Conservation (phyloP, 2,329 filamentous ascomycete genomes). For the Exserohilum turcica region DNA sequence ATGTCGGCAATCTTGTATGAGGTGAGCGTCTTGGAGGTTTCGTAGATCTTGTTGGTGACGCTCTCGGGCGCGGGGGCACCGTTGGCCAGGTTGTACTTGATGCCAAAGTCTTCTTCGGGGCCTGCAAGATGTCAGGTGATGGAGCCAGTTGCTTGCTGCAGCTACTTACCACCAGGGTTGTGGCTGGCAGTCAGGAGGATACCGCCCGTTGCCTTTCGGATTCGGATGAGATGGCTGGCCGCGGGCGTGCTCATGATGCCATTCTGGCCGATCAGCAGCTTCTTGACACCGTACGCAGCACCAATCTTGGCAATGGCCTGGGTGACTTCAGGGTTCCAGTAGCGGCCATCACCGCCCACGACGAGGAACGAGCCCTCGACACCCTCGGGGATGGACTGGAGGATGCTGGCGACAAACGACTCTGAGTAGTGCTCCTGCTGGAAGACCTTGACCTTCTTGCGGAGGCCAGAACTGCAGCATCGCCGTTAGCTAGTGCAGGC, state of each 20-base stretch:
- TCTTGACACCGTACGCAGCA: conserved; percentile 97
- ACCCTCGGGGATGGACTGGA: conserved; percentile 95
- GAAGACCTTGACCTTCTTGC: conserved; percentile 98
- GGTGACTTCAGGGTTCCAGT: conserved; percentile 95
- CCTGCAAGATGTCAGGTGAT: conserved; percentile 56
- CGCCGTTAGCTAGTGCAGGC: conserved; percentile 32
- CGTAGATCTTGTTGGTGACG: conserved; percentile 97
- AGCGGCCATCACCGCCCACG: conserved; percentile 96
- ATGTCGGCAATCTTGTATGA: conserved; percentile 93
- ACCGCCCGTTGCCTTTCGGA: conserved; percentile 92
- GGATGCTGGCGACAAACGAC: conserved; percentile 90
- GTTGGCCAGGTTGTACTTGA: conserved; percentile 99
- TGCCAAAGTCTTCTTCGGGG: conserved; percentile 93
- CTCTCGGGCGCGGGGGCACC: conserved; percentile 94
- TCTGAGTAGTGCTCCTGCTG: conserved; percentile 95
- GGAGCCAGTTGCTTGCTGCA: background rate
- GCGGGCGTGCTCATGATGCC: conserved; percentile 97
- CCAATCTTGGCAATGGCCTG: conserved; percentile 97
- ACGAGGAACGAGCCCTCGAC: conserved; percentile 87
- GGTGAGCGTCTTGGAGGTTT: conserved; percentile 83
- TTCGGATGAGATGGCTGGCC: conserved; percentile 93
- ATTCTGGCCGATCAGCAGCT: conserved; percentile 93
- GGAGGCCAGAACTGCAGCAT: conserved; percentile 80
- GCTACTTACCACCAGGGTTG: conserved; percentile 85
- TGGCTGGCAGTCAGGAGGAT: conserved; percentile 97